Conservation (phyloP, 345 rosid genomes). For the Garcia nutans region DNA sequence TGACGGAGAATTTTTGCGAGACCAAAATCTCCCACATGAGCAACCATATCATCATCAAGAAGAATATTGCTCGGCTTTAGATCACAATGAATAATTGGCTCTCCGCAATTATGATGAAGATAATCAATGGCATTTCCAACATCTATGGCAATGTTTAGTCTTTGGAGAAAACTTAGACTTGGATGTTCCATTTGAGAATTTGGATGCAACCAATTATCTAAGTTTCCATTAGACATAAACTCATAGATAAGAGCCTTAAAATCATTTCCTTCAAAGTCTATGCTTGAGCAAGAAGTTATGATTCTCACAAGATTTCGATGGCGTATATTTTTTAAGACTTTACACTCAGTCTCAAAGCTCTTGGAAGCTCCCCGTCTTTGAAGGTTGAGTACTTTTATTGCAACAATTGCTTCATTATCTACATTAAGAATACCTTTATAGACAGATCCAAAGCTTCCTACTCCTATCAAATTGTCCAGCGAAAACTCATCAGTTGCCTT, state of each 20-base stretch:
- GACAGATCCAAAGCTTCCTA: conserved; percentile 12
- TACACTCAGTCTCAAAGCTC: conserved; percentile 22
- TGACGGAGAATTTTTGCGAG: no score
- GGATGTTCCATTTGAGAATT: neutral
- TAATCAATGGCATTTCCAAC: conserved; percentile 41
- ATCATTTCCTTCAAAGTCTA: conserved; percentile 16
- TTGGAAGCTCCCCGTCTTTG: conserved; percentile 10
- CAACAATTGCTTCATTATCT: neutral
- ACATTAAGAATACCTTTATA: conserved; percentile 6
- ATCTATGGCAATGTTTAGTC: conserved; percentile 38
- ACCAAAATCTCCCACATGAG: no score
- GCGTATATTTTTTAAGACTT: conserved; percentile 23
- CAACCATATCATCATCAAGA: conserved; percentile 25
- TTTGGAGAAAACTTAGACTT: conserved; percentile 17
- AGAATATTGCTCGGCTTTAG: conserved; percentile 36
- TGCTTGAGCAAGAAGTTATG: conserved; percentile 22
- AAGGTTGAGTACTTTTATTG: conserved; percentile 19
- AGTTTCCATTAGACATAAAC: conserved; percentile 22
- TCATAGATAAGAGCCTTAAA: conserved; percentile 22
- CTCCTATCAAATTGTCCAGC: conserved; percentile 6
- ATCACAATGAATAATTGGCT: conserved; percentile 41
- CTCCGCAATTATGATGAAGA: conserved; percentile 35
- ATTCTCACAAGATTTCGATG: conserved; percentile 24
- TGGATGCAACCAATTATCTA: conserved; percentile 22
- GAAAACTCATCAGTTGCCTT: conserved; percentile 19